phyloP scores from a whole-genome alignment of 2,329 filamentous ascomycete genomes.

The Alternaria alternata region DNA sequence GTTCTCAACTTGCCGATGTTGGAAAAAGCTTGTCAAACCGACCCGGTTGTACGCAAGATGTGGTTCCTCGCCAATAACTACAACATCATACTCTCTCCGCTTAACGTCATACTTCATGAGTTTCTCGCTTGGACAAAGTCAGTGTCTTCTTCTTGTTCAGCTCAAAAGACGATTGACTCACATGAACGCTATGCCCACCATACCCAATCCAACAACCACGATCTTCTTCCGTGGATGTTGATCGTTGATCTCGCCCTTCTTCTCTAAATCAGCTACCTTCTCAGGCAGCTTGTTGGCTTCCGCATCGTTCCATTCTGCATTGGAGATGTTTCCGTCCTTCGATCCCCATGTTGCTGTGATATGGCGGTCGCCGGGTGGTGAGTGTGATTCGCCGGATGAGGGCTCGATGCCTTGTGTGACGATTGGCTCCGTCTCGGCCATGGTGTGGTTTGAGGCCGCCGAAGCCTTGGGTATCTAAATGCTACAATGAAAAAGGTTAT shows the following conservation, averaged over 20 bases:
- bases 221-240: conserved; percentile 65
- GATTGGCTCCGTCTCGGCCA: conserved; percentile 38
- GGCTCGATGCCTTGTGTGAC: conserved; percentile 46
- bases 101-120: conserved; percentile 83
- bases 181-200: conserved; percentile 92
- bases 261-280: conserved; percentile 48
- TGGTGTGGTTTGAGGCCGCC: background rate
- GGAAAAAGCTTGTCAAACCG: conserved; percentile 87
- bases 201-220: conserved; percentile 86
- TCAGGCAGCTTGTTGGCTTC: conserved; percentile 57
- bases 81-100: conserved; percentile 77
- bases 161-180: conserved; percentile 57
- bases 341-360: conserved; percentile 37
- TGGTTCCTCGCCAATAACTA: conserved; percentile 86
- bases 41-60: conserved; percentile 93
- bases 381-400: conserved; percentile 42
- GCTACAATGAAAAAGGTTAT: background rate
- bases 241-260: conserved; percentile 40
- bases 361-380: conserved; percentile 33
- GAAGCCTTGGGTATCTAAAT: background rate
- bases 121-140: conserved; percentile 72
- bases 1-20: conserved; percentile 83
- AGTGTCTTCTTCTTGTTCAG: background rate
- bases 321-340: conserved; percentile 50
- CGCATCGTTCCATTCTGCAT: conserved; percentile 56